Base-by-base conservation (phyloP, 805 yeast genomes). In the Metschnikowia hibisci region DNA sequence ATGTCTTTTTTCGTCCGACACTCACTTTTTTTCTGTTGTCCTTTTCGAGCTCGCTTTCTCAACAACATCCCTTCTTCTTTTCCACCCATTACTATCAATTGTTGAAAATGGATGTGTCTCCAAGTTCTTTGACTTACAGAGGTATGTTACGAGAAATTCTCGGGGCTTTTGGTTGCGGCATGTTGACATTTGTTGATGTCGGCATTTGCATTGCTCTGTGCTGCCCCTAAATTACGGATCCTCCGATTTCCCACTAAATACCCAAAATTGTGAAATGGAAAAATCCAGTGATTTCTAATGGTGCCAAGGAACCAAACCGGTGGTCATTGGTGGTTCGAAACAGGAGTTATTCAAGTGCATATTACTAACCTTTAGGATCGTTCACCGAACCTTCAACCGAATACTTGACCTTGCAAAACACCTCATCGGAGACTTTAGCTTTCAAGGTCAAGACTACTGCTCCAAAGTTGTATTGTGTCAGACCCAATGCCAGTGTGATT, bases 371-470 rank as follows among this genome's bases (percentile, higher is more conserved):
- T 20, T 12, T 53, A 84, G 95, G 90, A 47, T 88, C 95, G 34
- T 81, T 87, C 62, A 77, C 85, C 52, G 74, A 77, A 54, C 81
- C 84, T 53, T 77, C 83, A 33, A 83, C 93, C 13, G 84, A 82
- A 60, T 67, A 72, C 44, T 71, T 82, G 56, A 63, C 68, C 34
- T 73, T 82, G 51, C 62, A 74, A 64, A 82, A 81, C 55, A 70
- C 83, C 32, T 64, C 78, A 12, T 72, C 73, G 42, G 69, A 80
- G 26, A 73, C 82, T 34, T 67, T 79, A 56, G 96, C 96, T 25
- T 93, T 88, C 76, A 93, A 93, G 71, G 97, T 93, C 60, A 93
- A 91, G 71, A 91, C 99, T 35, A 93, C 99, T 6, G 97, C 98
- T 8, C 99, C 99, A 48, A 90, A 87, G 65, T 73, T 87, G 65